Evolutionary conservation across 805 yeast genomes (phyloP), one percentile per base, ranked within the genome.

Genomic region (Isabelozyma pseudorhagii): DNA sequence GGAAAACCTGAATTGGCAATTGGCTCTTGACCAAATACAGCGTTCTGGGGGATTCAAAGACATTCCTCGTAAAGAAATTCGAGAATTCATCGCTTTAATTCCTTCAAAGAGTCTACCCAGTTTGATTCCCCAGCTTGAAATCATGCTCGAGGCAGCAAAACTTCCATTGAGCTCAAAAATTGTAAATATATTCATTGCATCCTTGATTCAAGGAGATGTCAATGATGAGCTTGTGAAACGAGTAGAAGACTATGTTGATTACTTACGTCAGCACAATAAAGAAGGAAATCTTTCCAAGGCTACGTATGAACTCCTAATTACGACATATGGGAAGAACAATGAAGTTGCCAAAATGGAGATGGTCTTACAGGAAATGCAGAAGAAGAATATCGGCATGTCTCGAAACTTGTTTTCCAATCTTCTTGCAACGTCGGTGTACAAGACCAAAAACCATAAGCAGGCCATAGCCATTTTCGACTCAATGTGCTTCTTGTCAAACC

Each of bases 401-500:
- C 62, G 71, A 4, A 59, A 63, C 4, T 68, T 84, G 1, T 83
- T 82, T 54, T 76, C 85, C 3, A 80, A 81, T 40, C 74, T 86
- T 6, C 60, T 89, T 40, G 83, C 84, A 52, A 74, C 88, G 21
- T 81, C 86, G 58, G 81, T 83, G 6, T 74, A 71, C 51, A 74
- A 80, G 47, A 60, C 75, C 46, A 69, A 61, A 50, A 79, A 80
- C 48, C 81, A 75, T 52, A 64, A 72, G 14, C 83, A 85, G 53
- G 96, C 96, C 0, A 78, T 80, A 49, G 83, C 83, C 42, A 72
- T 88, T 2, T 94, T 94, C 67, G 90, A 86, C 55, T 82, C 89
- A 53, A 83, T 94, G 91, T 93, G 90, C 62, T 93, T 89, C 63
- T 64, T 86, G 55, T 82, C 94, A 0, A 60, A 73, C 4, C 70